Evolutionary conservation across 169 alveolate species (phyloP).

Genomic region (Eimeria sp.): DNA sequence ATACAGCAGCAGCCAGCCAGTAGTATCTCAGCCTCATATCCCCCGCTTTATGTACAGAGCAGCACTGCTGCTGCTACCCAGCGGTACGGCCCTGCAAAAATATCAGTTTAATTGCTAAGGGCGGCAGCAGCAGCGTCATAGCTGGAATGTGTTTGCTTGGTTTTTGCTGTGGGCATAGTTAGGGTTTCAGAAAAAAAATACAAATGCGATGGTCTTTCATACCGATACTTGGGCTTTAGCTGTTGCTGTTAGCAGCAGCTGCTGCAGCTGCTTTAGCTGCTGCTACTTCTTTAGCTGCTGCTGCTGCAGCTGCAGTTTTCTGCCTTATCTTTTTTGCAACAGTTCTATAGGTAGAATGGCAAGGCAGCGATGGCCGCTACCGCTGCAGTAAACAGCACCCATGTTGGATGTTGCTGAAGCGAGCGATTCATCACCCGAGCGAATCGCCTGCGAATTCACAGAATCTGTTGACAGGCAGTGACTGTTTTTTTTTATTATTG

Average conservation of each 20-base stretch:
- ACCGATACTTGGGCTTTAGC: neutral
- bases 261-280: neutral
- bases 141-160: neutral
- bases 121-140: neutral
- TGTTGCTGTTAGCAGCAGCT: neutral
- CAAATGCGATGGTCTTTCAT: neutral
- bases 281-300: neutral
- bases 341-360: neutral
- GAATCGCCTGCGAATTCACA: slow-evolving; percentile 45
- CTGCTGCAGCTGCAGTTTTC: neutral
- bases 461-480: neutral
- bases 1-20: neutral
- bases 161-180: neutral
- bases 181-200: neutral
- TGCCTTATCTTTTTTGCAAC: neutral
- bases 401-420: neutral
- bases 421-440: slow-evolving; percentile 36
- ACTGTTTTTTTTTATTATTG: too few species aligned
- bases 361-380: neutral
- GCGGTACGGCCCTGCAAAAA: neutral
- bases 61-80: neutral
- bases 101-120: neutral
- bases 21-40: neutral
- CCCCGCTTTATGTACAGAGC: neutral
- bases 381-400: neutral